These are phyloP conservation scores for Vararia minispora DNA, from an alignment of 768 basidiomycete genomes.

Conservation along the genomic window DNA sequence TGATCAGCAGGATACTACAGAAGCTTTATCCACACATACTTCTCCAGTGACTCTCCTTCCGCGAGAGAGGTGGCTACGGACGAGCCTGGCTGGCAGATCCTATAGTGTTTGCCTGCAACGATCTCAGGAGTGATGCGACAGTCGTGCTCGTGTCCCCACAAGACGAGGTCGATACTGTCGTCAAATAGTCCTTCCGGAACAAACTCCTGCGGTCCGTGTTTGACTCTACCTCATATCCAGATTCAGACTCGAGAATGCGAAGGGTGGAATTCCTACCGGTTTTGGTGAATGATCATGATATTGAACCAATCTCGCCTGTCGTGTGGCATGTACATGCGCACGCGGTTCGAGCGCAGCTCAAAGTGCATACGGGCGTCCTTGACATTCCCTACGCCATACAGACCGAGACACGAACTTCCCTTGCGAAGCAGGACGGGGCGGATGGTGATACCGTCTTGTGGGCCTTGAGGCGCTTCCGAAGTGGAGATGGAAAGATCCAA, in stretches of 20 bases:
- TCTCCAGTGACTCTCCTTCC: slow-evolving; percentile 85
- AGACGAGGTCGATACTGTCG: slow-evolving; percentile 82
- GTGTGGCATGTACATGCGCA: slow-evolving; percentile 92
- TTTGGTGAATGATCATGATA: slow-evolving; percentile 87
- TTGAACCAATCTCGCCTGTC: slow-evolving; percentile 95
- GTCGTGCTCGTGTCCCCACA: slow-evolving; percentile 99
- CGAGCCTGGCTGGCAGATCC: slow-evolving; percentile 90
- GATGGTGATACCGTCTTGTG: slow-evolving; percentile 69
- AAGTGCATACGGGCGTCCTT: slow-evolving; percentile 96
- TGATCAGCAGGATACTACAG: slow-evolving; percentile 1
- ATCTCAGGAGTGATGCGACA: slow-evolving; percentile 86
- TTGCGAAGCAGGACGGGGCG: slow-evolving; percentile 86
- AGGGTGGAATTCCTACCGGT: slow-evolving; percentile 48
- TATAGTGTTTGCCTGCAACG: slow-evolving; percentile 86
- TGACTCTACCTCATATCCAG: slow-evolving; percentile 44
- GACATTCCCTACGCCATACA: slow-evolving; percentile 96
- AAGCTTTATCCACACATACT: slow-evolving; percentile 35
- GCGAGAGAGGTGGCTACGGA: slow-evolving; percentile 91
- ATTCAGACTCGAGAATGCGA: not conserved
- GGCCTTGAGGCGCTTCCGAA: slow-evolving; percentile 47
- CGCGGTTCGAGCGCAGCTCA: slow-evolving; percentile 86
- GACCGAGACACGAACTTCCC: slow-evolving; percentile 74
- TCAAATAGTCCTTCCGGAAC: slow-evolving; percentile 98
- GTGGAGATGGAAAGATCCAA: slow-evolving; percentile 76
- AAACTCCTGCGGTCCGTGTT: slow-evolving; percentile 88